Conservation (phyloP, 169 alveolate genomes). For the Babesia gibsoni region DNA sequence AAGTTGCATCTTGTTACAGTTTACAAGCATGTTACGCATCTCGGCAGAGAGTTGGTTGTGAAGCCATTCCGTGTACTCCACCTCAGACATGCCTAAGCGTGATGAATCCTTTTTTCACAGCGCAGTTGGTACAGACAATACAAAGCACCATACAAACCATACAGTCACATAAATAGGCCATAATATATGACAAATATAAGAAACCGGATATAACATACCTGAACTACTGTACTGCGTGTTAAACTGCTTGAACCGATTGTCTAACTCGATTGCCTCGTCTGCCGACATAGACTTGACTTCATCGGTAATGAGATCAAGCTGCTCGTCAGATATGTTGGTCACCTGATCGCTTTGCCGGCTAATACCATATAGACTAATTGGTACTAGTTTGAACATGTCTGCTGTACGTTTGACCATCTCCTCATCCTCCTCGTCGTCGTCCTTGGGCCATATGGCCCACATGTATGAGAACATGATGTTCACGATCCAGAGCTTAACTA, state of each 20-base stretch:
- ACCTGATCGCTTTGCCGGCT: background rate
- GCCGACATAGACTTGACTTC: constrained; percentile 41
- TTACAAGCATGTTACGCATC: constrained; percentile 23
- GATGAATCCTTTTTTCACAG: background rate
- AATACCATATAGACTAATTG: background rate
- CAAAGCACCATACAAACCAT: no score
- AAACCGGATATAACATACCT: constrained; percentile 2
- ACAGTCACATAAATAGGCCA: no score
- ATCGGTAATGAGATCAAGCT: constrained; percentile 48
- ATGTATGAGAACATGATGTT: constrained; percentile 30
- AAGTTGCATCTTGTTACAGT: constrained; percentile 35
- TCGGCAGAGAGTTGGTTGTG: constrained; percentile 31
- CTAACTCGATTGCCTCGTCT: constrained; percentile 20
- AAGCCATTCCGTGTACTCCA: constrained; percentile 26
- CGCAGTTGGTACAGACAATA: no score
- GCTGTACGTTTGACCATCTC: constrained; percentile 4
- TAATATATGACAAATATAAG: background rate
- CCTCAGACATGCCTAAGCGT: constrained; percentile 18
- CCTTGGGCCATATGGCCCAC: constrained; percentile 67
- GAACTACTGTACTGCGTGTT: background rate
- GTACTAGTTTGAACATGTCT: constrained; percentile 30
- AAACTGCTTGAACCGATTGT: constrained; percentile 17
- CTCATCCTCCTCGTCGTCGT: constrained; percentile 8
- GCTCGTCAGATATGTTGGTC: constrained; percentile 34
- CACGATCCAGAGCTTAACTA: constrained; percentile 21